Evolutionary conservation across 148 eudicot species (phyloP), one percentile per base, ranked within the genome.

Genomic region (Nepenthes gracilis): DNA sequence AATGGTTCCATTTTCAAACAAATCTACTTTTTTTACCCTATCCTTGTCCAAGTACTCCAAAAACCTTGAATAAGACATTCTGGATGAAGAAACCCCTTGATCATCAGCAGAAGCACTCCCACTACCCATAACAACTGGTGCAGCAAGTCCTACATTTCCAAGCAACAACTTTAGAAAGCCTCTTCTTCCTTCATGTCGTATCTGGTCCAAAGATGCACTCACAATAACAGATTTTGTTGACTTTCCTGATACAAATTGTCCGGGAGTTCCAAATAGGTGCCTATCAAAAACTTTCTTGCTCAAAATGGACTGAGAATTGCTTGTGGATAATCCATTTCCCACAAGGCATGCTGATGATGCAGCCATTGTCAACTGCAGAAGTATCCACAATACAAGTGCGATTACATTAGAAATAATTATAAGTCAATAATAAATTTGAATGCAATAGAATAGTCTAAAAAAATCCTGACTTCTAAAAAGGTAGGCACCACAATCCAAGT

Each of bases 11-110:
- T 94, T 94, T 72, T 94, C 99, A 73, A 63, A 92, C 60, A 88
- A 72, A 76, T 94, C 99, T 5, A 94, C 99, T 62, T 84, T 86
- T 37, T 62, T 77, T 50, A 94, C 99, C 59, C 99, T 86, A 65
- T 83, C 97, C 69, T 94, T 94, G 70, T 94, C 99, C 53, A 94
- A 81, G 68, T 94, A 89, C 79, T 94, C 99, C 64, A 94, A 71
- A 65, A 89, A 94, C 64, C 97, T 81, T 2, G 99, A 94, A 71
- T 94, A 94, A 49, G 99, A 94, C 99, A 94, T 94, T 60, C 99
- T 86, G 33, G 99, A 94, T 61, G 92, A 89, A 68, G 99, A 89
- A 73, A 89, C 97, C 8, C 81, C 92, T 76, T 94, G 90, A 12
- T 94, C 99, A 76, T 94, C 99, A 9, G 99, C 99, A 69, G 67